Evolutionary conservation across 176 grass and related monocot species (phyloP).

Genomic region (Aechmea fasciata): DNA sequence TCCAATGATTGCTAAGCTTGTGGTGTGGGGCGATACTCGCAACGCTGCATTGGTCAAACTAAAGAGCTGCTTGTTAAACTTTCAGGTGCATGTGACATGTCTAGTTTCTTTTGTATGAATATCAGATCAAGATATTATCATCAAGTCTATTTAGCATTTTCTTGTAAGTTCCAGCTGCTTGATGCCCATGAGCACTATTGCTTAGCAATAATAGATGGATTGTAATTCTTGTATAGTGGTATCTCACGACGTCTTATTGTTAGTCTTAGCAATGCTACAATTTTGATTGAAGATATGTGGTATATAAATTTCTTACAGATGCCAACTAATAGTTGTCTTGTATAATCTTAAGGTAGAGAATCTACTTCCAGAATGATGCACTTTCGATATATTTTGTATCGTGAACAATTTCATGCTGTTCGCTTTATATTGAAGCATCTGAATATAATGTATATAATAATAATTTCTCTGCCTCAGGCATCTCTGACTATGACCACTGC

Average conservation of each 20-base stretch:
- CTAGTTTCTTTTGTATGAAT: background rate
- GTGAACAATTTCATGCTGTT: background rate
- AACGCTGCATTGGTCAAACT: conserved; percentile 73
- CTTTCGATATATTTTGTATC: background rate
- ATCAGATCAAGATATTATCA: conserved; percentile 6
- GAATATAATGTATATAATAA: background rate
- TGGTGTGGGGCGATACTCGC: conserved; percentile 87
- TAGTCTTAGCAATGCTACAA: conserved; percentile 1
- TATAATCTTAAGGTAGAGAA: background rate
- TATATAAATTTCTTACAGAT: background rate
- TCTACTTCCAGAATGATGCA: background rate
- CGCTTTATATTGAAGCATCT: background rate
- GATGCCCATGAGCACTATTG: background rate
- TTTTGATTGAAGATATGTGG: background rate
- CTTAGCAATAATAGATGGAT: background rate
- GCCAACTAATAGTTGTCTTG: background rate
- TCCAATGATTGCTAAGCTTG: conserved; percentile 99
- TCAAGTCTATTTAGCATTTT: background rate
- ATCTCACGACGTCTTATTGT: background rate
- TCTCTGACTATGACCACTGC: conserved; percentile 1
- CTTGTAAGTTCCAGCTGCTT: background rate
- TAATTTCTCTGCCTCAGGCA: background rate
- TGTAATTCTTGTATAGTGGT: background rate
- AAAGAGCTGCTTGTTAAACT: conserved; percentile 70
- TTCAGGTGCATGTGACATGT: conserved; percentile 51